These are phyloP conservation scores for Heracleum sosnowskyi DNA, from an alignment of 129 eudicot genomes.

Conservation along the genomic window DNA sequence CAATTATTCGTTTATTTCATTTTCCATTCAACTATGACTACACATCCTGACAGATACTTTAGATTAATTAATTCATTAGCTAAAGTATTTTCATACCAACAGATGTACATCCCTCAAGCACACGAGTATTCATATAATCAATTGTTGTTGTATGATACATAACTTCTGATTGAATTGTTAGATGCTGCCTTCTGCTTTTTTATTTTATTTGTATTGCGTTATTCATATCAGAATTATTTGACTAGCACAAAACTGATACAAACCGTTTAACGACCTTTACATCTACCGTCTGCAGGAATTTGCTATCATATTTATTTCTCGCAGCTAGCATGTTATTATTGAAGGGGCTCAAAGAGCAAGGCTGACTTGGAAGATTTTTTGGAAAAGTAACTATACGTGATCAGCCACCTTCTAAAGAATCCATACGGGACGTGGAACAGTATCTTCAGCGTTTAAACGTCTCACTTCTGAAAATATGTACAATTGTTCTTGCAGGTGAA, in stretches of 20 bases:
- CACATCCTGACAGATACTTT: too few species aligned
- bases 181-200: not conserved
- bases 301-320: conserved; percentile 63
- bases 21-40: too few species aligned
- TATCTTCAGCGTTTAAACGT: too few species aligned
- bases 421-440: too few species aligned
- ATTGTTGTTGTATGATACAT: not conserved
- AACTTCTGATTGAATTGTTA: not conserved
- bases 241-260: not conserved
- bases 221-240: not conserved
- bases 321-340: conserved; percentile 68
- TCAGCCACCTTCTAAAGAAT: too few species aligned
- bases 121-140: not conserved
- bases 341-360: conserved; percentile 84
- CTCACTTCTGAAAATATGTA: too few species aligned
- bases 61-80: not conserved
- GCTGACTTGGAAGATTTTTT: too few species aligned
- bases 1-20: too few species aligned
- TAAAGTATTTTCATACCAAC: not conserved
- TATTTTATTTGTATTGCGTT: not conserved
- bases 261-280: not conserved
- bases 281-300: conserved; percentile 39
- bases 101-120: too few species aligned
- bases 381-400: too few species aligned
- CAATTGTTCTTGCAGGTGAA: too few species aligned